phyloP scores from a whole-genome alignment of 371 early-diverging fungal species.

The Apophysomyces trapeziformis region DNA sequence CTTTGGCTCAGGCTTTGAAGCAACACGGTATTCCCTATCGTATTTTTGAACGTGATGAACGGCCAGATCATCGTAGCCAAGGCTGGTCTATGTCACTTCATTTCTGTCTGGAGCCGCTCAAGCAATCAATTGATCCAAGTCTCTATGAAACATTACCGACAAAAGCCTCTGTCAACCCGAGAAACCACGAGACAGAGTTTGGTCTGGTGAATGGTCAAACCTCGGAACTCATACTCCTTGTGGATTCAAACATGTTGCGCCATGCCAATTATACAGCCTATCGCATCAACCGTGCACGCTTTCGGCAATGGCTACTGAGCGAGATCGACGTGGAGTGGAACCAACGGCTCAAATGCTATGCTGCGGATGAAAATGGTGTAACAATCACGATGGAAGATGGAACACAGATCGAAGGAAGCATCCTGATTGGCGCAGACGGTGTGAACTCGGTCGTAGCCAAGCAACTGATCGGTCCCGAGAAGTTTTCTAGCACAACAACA shows the following conservation, averaged over 20 bases:
- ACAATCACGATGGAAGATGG: slow-evolving; percentile 1
- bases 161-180: slow-evolving; percentile 21
- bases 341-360: not conserved
- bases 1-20: slow-evolving; percentile 38
- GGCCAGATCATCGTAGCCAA: slow-evolving; percentile 26
- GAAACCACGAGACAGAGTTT: slow-evolving; percentile 14
- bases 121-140: not conserved
- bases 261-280: not conserved
- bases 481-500: slow-evolving; percentile 16
- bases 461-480: slow-evolving; percentile 20
- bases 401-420: not conserved
- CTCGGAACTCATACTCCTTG: not conserved
- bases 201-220: not conserved
- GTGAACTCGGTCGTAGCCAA: not conserved
- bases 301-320: not conserved
- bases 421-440: slow-evolving; percentile 2
- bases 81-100: slow-evolving; percentile 22
- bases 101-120: slow-evolving; percentile 4
- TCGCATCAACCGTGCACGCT: not conserved
- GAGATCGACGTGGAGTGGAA: not conserved
- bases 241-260: not conserved
- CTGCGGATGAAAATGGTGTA: not conserved
- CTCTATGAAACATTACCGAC: not conserved
- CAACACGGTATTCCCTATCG: slow-evolving; percentile 33
- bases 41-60: slow-evolving; percentile 37